Conservation (phyloP, 164 flowering plant species). For the Chimonanthus salicifolius region DNA sequence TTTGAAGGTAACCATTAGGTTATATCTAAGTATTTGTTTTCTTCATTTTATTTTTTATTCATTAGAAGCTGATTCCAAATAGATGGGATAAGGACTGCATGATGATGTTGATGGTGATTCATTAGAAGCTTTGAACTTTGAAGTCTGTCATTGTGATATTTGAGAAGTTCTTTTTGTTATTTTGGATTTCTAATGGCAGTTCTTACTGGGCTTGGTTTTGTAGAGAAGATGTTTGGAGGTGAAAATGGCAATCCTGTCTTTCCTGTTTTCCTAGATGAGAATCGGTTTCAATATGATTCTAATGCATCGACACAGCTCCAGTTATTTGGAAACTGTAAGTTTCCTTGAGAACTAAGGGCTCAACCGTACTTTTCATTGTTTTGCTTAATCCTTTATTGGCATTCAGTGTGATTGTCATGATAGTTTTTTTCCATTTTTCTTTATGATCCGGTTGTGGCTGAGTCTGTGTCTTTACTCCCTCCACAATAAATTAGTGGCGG, state of each 20-base stretch:
- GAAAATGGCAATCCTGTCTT: slow-evolving; percentile 32
- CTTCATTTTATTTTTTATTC: too few relatives aligned
- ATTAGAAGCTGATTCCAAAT: too few relatives aligned
- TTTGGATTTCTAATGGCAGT: not conserved
- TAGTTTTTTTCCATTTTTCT: not conserved
- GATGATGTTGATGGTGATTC: too few relatives aligned
- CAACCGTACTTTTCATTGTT: not conserved
- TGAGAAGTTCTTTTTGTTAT: too few relatives aligned
- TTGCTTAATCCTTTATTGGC: not conserved
- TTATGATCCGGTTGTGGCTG: not conserved
- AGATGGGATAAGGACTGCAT: too few relatives aligned
- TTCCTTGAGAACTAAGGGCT: not conserved
- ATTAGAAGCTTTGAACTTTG: too few relatives aligned
- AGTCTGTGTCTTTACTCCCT: not conserved
- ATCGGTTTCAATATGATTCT: slow-evolving; percentile 38
- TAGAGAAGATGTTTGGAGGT: slow-evolving; percentile 59
- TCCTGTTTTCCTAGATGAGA: slow-evolving; percentile 43
- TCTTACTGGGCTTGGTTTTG: not conserved
- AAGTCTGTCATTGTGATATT: too few relatives aligned
- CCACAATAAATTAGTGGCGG: too few relatives aligned
- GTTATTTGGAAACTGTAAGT: slow-evolving; percentile 66
- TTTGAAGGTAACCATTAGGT: too few relatives aligned
- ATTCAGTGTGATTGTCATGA: not conserved
- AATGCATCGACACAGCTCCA: slow-evolving; percentile 63
- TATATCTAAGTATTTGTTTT: too few relatives aligned